A percentile compares a stretch with the other conserved stretches of the same genome.
These are phyloP conservation scores for Tolypocladium tundrense DNA, from an alignment of 2,329 filamentous ascomycete species.

Conservation along the genomic window DNA sequence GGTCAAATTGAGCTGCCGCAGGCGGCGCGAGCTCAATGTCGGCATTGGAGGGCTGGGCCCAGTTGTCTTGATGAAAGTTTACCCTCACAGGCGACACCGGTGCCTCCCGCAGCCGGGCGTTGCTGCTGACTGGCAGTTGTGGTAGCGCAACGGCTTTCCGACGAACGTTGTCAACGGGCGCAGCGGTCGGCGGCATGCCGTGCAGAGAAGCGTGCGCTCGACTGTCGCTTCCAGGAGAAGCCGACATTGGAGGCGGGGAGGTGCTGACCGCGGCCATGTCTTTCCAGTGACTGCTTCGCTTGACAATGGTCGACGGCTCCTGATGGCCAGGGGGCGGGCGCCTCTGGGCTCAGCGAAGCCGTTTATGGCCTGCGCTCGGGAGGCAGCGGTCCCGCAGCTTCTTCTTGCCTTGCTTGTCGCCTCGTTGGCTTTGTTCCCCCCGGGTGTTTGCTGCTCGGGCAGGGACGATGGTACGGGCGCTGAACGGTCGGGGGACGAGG, in stretches of 20 bases:
- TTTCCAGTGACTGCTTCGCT: not conserved
- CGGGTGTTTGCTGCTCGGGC: not conserved
- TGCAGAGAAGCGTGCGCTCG: conserved; percentile 7
- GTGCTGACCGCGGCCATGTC: conserved; percentile 25
- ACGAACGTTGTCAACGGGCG: conserved; percentile 10
- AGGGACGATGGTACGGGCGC: not conserved
- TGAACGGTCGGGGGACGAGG: not conserved
- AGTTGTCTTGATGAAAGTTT: conserved; percentile 42
- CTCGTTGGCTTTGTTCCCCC: not conserved
- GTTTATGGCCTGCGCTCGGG: not conserved
- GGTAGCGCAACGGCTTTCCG: conserved; percentile 27
- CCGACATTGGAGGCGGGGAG: conserved; percentile 21
- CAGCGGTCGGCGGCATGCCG: conserved; percentile 3
- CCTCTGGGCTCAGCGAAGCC: not conserved
- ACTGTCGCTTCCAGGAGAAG: conserved; percentile 14
- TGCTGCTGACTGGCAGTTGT: conserved; percentile 10
- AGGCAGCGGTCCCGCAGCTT: not conserved
- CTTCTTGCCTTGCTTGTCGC: not conserved
- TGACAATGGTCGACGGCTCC: not conserved
- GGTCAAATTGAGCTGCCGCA: conserved; percentile 13
- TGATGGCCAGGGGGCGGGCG: not conserved
- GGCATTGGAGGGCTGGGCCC: conserved; percentile 40
- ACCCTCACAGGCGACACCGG: conserved; percentile 47
- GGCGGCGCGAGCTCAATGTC: conserved; percentile 34
- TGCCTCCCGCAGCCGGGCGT: conserved; percentile 36